Conservation (phyloP, 139 green algal genomes). For the Chlamydomonas incerta region DNA sequence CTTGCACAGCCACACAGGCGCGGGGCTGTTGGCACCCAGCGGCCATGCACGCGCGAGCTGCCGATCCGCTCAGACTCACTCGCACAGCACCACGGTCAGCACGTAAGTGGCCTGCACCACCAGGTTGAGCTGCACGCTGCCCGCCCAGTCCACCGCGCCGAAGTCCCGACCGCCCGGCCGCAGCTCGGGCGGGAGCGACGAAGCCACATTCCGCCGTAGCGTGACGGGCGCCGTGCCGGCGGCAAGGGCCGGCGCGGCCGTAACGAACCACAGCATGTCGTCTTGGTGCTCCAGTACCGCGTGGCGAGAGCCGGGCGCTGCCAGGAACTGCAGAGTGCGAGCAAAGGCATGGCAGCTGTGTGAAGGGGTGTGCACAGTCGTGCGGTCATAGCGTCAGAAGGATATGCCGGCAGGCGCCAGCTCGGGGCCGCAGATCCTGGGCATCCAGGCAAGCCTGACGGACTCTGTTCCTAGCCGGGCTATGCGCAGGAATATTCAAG, state of each 20-base stretch:
- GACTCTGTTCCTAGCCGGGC: too few species aligned
- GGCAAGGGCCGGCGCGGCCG: neutral
- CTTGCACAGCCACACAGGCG: too few species aligned
- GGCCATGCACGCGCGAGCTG: too few species aligned
- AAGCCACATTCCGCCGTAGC: slow-evolving; percentile 1
- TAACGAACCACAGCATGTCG: slow-evolving; percentile 62
- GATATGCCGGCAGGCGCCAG: too few species aligned
- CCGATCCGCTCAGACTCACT: too few species aligned
- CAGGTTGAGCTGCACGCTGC: slow-evolving; percentile 73
- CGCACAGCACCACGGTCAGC: slow-evolving; percentile 68
- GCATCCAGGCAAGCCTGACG: too few species aligned
- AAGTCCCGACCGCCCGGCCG: slow-evolving; percentile 42
- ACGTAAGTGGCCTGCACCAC: slow-evolving; percentile 75
- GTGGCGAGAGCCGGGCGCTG: neutral
- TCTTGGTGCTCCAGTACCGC: slow-evolving; percentile 42
- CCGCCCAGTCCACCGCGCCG: slow-evolving; percentile 62
- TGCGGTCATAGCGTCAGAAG: too few species aligned
- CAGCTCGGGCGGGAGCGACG: slow-evolving; percentile 56
- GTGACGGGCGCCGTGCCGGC: neutral
- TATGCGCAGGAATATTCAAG: neutral
- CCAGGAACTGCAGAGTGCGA: neutral
- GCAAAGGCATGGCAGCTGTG: too few species aligned
- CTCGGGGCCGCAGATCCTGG: too few species aligned
- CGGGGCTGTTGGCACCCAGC: too few species aligned
- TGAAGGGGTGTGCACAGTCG: too few species aligned